Conservation (phyloP, 108 stramenopile genomes). For the Chaetoceros tenuissimus region DNA sequence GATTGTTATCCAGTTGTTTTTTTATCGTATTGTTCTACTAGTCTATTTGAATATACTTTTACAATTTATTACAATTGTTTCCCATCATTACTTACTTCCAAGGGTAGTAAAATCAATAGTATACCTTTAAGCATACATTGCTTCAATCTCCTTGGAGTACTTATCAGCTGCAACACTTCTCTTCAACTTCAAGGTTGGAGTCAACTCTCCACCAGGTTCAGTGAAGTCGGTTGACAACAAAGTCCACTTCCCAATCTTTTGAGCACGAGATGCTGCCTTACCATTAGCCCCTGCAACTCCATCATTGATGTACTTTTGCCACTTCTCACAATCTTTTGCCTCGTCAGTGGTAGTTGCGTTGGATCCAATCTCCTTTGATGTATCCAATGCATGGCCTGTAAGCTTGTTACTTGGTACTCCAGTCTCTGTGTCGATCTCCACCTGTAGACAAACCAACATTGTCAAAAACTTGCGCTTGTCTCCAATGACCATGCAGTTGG, state of each 20-base stretch:
- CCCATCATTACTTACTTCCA: too few species aligned
- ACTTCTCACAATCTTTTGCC: conserved; percentile 34
- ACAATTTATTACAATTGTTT: too few species aligned
- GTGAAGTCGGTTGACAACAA: conserved; percentile 47
- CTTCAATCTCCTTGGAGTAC: conserved; percentile 29
- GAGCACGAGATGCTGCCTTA: conserved; percentile 54
- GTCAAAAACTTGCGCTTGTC: conserved; percentile 59
- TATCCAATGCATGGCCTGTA: conserved; percentile 45
- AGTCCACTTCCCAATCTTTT: conserved; percentile 48
- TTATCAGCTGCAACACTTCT: conserved; percentile 52
- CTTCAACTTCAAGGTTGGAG: conserved; percentile 79
- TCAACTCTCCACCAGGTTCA: conserved; percentile 61
- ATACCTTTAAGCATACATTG: conserved; percentile 22
- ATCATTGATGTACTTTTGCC: conserved; percentile 14
- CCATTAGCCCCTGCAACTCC: conserved; percentile 14
- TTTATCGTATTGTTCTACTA: too few species aligned
- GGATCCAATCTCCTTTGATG: conserved; percentile 20
- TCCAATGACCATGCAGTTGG: conserved; percentile 55
- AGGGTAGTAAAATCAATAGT: too few species aligned
- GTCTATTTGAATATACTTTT: too few species aligned
- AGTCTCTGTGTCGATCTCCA: conserved; percentile 11
- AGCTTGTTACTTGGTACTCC: conserved; percentile 24
- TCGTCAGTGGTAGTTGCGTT: conserved; percentile 42
- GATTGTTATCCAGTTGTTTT: too few species aligned
- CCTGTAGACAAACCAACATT: conserved; percentile 17